These are phyloP conservation scores for Tricholoma terreum DNA, from an alignment of 768 basidiomycete species.

Conservation along the genomic window DNA sequence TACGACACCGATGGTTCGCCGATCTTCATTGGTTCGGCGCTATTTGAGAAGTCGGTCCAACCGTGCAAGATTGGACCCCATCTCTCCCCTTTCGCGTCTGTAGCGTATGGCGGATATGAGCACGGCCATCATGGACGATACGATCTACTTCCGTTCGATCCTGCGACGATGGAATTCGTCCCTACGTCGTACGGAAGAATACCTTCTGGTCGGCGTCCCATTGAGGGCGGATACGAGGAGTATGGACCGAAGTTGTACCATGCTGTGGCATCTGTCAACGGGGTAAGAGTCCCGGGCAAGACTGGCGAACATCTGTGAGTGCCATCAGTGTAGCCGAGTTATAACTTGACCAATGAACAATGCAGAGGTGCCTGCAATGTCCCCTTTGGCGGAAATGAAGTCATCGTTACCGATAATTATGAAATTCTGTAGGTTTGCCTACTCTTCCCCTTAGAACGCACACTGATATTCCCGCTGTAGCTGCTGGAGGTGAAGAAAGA, in stretches of 20 bases:
- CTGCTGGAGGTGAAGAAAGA: conserved; percentile 32
- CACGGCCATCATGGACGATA: conserved; percentile 60
- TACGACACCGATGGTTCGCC: conserved; percentile 60
- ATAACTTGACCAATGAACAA: conserved; percentile 10
- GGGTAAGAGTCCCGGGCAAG: conserved; percentile 69
- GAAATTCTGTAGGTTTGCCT: conserved; percentile 43
- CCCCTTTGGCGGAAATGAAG: conserved; percentile 45
- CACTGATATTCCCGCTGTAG: conserved; percentile 17
- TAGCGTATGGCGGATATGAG: conserved; percentile 66
- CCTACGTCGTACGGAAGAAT: conserved; percentile 55
- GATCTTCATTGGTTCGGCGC: conserved; percentile 71
- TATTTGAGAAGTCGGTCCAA: conserved; percentile 66
- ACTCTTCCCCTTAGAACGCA: not conserved
- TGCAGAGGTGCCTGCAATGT: conserved; percentile 42
- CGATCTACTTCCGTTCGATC: conserved; percentile 71
- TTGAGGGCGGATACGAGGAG: conserved; percentile 78
- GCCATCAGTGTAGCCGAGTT: not conserved
- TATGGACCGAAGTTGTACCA: conserved; percentile 66
- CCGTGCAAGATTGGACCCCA: conserved; percentile 78
- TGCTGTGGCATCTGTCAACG: conserved; percentile 50
- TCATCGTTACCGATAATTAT: conserved; percentile 35
- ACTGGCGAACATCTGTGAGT: conserved; percentile 66
- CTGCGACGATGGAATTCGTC: conserved; percentile 73
- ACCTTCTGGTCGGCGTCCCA: conserved; percentile 52
- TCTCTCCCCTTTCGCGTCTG: conserved; percentile 48